Evolutionary conservation across 805 yeast genomes (phyloP).

Genomic region (Yamadazyma laniorum): DNA sequence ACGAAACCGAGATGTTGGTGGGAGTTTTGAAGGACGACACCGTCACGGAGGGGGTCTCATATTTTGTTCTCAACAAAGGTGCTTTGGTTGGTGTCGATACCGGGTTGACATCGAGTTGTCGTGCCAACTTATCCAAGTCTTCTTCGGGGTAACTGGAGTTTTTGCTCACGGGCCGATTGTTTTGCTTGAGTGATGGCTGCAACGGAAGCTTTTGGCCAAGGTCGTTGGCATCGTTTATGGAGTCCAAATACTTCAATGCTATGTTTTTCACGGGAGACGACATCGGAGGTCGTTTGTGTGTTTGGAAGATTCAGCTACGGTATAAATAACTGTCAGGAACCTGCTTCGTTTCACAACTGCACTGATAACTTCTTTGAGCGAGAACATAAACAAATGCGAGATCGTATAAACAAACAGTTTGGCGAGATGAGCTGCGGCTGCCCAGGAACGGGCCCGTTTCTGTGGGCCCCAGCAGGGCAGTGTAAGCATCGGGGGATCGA

Average conservation of each 20-base stretch:
- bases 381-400: slow-evolving; percentile 6
- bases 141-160: slow-evolving; percentile 18
- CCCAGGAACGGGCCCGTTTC: no score
- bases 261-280: slow-evolving; percentile 20
- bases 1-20: slow-evolving; percentile 12
- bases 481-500: no score
- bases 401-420: slow-evolving; percentile 4
- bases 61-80: slow-evolving; percentile 29
- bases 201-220: slow-evolving; percentile 27
- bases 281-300: slow-evolving; percentile 3
- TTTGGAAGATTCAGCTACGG: no score
- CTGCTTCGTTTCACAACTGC: no score
- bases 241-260: slow-evolving; percentile 35
- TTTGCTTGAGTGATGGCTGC: slow-evolving; percentile 28
- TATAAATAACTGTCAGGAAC: no score
- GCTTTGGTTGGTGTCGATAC: slow-evolving; percentile 24
- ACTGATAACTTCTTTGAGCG: slow-evolving; percentile 7
- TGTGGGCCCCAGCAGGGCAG: no score
- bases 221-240: slow-evolving; percentile 22
- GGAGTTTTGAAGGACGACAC: slow-evolving; percentile 41
- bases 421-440: no score
- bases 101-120: slow-evolving; percentile 31
- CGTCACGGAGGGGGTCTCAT: slow-evolving; percentile 43
- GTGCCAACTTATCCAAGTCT: slow-evolving; percentile 40
- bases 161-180: slow-evolving; percentile 16